Evolutionary conservation across 2,329 filamentous ascomycete species (phyloP), one percentile per base, ranked within the genome.

Genomic region (Pseudocercospora ulei): DNA sequence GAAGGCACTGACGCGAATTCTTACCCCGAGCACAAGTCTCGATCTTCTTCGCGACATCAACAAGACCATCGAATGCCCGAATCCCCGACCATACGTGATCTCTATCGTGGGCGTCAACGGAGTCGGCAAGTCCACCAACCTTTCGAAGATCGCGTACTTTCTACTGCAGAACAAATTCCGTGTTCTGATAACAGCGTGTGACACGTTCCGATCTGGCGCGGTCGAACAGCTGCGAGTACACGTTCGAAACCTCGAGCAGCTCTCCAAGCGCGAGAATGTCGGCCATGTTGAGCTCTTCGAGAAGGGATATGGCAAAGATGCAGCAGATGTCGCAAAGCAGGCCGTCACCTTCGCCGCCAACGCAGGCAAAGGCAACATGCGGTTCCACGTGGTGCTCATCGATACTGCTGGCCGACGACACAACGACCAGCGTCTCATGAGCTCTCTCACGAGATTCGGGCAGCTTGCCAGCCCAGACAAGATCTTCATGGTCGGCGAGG

Each of bases 91-190:
- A 27, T 98, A 96, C 59, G 88, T 96, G 55, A 92, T 98, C 59
- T 95, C 86, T 41, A 94, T 98, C 46, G 90, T 98, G 27, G 90
- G 90, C 46, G 90, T 98, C 59, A 98, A 98, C 61, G 90, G 90
- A 38, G 90, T 98, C 23, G 90, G 90, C 57, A 98, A 98, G 67
- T 95, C 87, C 9, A 98, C 90, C 36, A 96, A 95, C 59, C 71
- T 98, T 23, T 88, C 84, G 62, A 98, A 98, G 64, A 94, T 98
- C 51, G 93, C 87, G 62, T 98, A 90, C 66, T 98, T 98, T 67
- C 71, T 98, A 23, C 71, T 98, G 19, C 88, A 98, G 63, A 98
- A 98, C 69, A 87, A 92, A 60, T 92, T 94, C 69, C 82, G 82
- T 57, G 86, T 98, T 9, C 73, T 98, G 41, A 84, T 98, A 50